Conservation (phyloP, 2,329 filamentous ascomycete species). For the Cordyceps cicadae region DNA sequence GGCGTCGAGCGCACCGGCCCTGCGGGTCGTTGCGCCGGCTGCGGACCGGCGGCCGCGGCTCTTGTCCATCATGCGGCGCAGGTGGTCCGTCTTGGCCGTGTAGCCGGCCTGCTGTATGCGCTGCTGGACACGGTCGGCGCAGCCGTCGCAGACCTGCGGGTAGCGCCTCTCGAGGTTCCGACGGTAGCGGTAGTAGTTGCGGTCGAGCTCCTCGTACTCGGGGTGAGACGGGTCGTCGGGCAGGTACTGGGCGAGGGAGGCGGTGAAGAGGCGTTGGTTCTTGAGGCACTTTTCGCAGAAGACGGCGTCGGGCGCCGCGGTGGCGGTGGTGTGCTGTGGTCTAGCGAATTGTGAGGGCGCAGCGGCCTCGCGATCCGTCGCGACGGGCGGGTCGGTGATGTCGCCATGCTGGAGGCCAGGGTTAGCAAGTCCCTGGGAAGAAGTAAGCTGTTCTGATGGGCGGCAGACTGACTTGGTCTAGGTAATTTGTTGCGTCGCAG, state of each 20-base stretch:
- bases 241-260: conserved; percentile 72
- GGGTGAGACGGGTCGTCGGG: conserved; percentile 56
- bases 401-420: conserved; percentile 59
- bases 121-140: conserved; percentile 64
- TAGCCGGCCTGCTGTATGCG: conserved; percentile 66
- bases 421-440: neutral
- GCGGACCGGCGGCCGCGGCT: conserved; percentile 33
- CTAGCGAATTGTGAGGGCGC: conserved; percentile 40
- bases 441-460: neutral
- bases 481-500: conserved; percentile 82
- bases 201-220: conserved; percentile 60
- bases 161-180: conserved; percentile 71
- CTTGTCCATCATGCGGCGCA: conserved; percentile 66
- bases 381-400: conserved; percentile 75
- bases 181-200: conserved; percentile 61
- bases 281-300: conserved; percentile 75
- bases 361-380: conserved; percentile 37
- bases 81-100: conserved; percentile 72
- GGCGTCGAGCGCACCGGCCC: conserved; percentile 33
- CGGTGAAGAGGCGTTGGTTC: conserved; percentile 77
- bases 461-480: conserved; percentile 62
- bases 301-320: conserved; percentile 26
- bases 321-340: conserved; percentile 24
- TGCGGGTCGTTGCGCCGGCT: conserved; percentile 15
- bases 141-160: conserved; percentile 78